Conservation (phyloP, 1,139 yeast species). For the Hansenula lynferdii region DNA sequence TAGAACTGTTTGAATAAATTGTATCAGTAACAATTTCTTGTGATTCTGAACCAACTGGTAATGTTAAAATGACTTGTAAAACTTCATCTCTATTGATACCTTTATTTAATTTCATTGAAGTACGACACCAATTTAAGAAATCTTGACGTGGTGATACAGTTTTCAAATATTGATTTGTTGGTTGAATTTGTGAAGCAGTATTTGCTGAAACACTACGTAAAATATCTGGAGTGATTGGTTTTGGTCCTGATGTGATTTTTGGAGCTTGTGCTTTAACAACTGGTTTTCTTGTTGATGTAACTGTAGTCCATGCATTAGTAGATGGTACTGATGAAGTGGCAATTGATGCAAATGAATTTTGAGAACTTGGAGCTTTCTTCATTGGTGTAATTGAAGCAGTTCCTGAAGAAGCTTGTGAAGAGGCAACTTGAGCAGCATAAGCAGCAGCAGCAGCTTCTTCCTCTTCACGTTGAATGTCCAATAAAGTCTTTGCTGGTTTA, state of each 20-base stretch:
- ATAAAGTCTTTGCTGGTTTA: conserved; percentile 35
- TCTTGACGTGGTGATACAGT: conserved; percentile 47
- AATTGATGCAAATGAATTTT: conserved; percentile 18
- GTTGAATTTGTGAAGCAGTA: conserved; percentile 25
- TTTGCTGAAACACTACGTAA: conserved; percentile 43
- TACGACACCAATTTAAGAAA: conserved; percentile 80
- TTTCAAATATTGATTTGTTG: conserved; percentile 23
- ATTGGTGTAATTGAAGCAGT: conserved; percentile 18
- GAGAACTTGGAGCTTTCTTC: conserved; percentile 8
- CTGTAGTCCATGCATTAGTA: conserved; percentile 31
- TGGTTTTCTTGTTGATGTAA: conserved; percentile 21
- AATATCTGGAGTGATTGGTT: conserved; percentile 35
- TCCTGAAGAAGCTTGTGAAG: conserved; percentile 27
- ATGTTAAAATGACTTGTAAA: conserved; percentile 70
- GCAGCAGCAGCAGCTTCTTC: conserved; percentile 30
- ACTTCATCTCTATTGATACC: conserved; percentile 75
- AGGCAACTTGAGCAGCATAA: conserved; percentile 26
- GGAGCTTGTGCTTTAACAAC: conserved; percentile 13
- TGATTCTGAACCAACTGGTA: conserved; percentile 72
- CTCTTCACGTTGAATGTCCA: conserved; percentile 47
- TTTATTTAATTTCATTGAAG: conserved; percentile 66
- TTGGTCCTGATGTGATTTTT: conserved; percentile 10
- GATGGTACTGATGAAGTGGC: conserved; percentile 12
- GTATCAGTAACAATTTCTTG: conserved; percentile 89
- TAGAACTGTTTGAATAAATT: conserved; percentile 81